Evolutionary conservation across 2,329 filamentous ascomycete genomes (phyloP), one percentile per base, ranked within the genome.

Genomic region (Colletotrichum plurivorum): DNA sequence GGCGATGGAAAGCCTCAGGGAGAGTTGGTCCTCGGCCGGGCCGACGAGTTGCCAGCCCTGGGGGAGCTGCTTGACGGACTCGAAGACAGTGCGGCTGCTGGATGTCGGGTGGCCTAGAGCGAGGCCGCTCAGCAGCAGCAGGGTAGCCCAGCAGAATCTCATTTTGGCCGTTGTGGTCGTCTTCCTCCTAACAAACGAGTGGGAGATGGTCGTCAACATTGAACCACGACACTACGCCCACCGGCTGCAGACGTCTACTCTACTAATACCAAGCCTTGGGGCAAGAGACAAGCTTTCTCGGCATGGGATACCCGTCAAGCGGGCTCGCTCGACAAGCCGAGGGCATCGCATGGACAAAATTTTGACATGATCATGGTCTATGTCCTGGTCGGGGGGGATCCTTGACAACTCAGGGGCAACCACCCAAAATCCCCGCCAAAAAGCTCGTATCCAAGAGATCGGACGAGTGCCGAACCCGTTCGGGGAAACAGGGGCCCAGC

Each of bases 361-460:
- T 31, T 63, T 39, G 63, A 45, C 58, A 63, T 63, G 51, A 56
- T 52, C 16, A 25, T 51, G 58, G 18, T 46, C 51, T 20, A 15
- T 15, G n/a, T 10, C 8, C 5, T 8, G 13, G n/a, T 13, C 43
- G 22, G 36, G 63, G 51, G 25, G 51, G 25, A 36, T 31, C 57
- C 63, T 18, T 63, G 63, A 16, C 45, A n/a, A n/a, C 49, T 12
- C 41, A 18, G 20, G 22, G 41, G 36, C 25, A 27, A 16, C 3
- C 5, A 20, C 46, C 7, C 22, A 25, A 16, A 45, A 12, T 43
- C 41, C 45, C 57, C 57, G 45, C 51, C 22, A 43, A 51, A 61
- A 66, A 67, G 27, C 59, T 67, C 63, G 63, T 67, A 67, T 67
- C 51, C 57, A 56, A 62, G 52, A 52, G 36, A 52, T 62, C 57